Percentiles rank a stretch among this genome's conserved stretches.
phyloP scores from a whole-genome alignment of 2,329 filamentous ascomycete genomes.

The Ceratocystis albifundus region DNA sequence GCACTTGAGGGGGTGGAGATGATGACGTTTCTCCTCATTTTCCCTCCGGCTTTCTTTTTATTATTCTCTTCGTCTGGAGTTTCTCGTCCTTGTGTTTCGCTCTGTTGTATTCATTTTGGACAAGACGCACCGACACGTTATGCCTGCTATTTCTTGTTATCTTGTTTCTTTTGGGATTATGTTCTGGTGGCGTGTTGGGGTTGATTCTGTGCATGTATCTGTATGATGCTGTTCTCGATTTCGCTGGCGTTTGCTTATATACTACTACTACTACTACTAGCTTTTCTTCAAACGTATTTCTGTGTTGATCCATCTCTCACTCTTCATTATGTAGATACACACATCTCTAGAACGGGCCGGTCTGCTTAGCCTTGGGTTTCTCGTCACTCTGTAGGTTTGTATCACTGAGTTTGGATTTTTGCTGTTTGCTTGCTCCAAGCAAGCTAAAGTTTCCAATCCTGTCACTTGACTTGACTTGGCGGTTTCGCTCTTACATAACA shows the following conservation, averaged over 20 bases:
- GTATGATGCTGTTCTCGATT: neutral
- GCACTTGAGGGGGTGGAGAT: neutral
- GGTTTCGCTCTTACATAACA: neutral
- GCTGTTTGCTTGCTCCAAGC: too few relatives aligned
- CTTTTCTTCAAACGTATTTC: neutral
- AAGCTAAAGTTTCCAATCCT: neutral
- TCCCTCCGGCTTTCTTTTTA: neutral
- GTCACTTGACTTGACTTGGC: constrained; percentile 1
- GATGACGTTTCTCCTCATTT: constrained; percentile 16
- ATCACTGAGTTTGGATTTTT: too few relatives aligned
- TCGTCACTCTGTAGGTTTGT: neutral
- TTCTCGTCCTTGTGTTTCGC: constrained; percentile 1
- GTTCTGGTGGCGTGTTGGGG: neutral
- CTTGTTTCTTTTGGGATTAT: constrained; percentile 1
- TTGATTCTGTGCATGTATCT: neutral
- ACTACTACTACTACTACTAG: neutral
- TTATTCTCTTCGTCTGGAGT: neutral
- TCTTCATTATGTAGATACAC: neutral
- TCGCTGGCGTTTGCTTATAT: constrained; percentile 2
- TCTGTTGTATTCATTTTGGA: neutral
- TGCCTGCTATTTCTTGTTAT: constrained; percentile 4
- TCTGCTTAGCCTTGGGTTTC: neutral
- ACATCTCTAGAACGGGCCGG: neutral
- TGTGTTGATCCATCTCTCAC: neutral
- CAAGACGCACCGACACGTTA: neutral